phyloP scores from a whole-genome alignment of 2,329 filamentous ascomycete species.

The Neobulgaria alba region DNA sequence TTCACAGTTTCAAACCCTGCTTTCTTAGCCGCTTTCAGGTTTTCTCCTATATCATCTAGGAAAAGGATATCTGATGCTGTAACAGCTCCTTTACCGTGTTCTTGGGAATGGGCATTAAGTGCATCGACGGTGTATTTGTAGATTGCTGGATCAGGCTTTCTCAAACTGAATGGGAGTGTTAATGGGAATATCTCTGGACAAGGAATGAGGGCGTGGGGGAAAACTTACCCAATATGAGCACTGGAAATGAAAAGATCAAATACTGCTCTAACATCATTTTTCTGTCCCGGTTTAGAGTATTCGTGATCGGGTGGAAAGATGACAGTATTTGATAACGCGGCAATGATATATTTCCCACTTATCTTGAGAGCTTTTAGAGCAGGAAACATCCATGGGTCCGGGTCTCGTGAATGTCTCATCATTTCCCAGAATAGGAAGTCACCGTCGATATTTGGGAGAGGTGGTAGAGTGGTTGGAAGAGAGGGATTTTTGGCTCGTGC shows the following conservation, averaged over 20 bases:
- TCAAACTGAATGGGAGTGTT: slow-evolving; percentile 55
- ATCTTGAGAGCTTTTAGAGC: slow-evolving; percentile 62
- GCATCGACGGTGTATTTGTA: slow-evolving; percentile 65
- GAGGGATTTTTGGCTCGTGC: slow-evolving; percentile 29
- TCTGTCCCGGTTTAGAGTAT: slow-evolving; percentile 41
- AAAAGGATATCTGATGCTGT: slow-evolving; percentile 67
- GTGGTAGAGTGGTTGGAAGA: slow-evolving; percentile 39
- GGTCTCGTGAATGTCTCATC: slow-evolving; percentile 64
- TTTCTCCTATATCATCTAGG: slow-evolving; percentile 82
- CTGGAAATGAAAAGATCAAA: slow-evolving; percentile 81
- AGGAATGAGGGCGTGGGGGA: neutral
- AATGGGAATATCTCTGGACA: neutral
- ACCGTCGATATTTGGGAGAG: slow-evolving; percentile 65
- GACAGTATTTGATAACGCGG: slow-evolving; percentile 82
- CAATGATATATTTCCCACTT: slow-evolving; percentile 61
- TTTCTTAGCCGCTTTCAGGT: slow-evolving; percentile 69
- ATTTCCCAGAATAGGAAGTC: slow-evolving; percentile 82
- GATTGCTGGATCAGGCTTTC: slow-evolving; percentile 79
- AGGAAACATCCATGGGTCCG: slow-evolving; percentile 84
- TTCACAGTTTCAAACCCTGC: slow-evolving; percentile 78
- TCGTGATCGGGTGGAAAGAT: slow-evolving; percentile 71
- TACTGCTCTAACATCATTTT: slow-evolving; percentile 48
- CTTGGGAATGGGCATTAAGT: slow-evolving; percentile 40
- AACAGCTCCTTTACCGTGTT: slow-evolving; percentile 40
- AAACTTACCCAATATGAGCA: slow-evolving; percentile 10